Evolutionary conservation across 441 rosid species (phyloP).

Genomic region (Euphorbia schlechtendalii): DNA sequence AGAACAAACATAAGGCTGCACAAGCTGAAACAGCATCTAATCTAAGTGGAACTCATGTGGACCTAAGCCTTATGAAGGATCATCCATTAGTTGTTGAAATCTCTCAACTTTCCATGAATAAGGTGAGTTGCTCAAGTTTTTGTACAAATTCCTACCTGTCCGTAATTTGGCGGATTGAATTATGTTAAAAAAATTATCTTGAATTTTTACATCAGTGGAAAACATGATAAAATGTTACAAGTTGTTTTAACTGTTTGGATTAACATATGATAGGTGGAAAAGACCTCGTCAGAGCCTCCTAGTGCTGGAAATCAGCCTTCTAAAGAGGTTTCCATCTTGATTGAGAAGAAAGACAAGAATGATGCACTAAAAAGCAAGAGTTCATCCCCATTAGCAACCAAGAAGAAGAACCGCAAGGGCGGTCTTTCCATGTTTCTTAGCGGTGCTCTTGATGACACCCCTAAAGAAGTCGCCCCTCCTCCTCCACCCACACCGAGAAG

Average conservation of each 20-base stretch:
- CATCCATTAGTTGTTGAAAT: constrained; percentile 29
- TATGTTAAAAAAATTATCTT: no score
- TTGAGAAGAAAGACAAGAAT: constrained; percentile 35
- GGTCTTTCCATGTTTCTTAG: constrained; percentile 99
- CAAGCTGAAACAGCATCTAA: constrained; percentile 40
- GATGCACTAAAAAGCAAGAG: constrained; percentile 38
- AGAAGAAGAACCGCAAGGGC: constrained; percentile 79
- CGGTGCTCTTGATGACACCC: constrained; percentile 86
- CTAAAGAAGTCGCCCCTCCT: constrained; percentile 45
- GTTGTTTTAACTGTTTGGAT: constrained; percentile 10
- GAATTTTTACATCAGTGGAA: no score
- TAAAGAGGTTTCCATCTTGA: constrained; percentile 29
- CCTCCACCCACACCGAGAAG: constrained; percentile 59
- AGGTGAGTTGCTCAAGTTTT: constrained; percentile 37
- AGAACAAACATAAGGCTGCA: constrained; percentile 49
- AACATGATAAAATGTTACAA: no score
- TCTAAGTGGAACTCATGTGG: constrained; percentile 30
- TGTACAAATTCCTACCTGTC: neutral
- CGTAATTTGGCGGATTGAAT: no score
- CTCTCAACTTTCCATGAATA: constrained; percentile 29
- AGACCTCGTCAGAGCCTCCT: constrained; percentile 20
- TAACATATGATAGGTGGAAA: constrained; percentile 37
- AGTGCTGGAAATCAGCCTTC: constrained; percentile 25
- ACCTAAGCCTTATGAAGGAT: constrained; percentile 28
- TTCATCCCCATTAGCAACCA: constrained; percentile 33